These are phyloP conservation scores for Ulmus americana DNA, from an alignment of 331 rosid species.

Conservation along the genomic window DNA sequence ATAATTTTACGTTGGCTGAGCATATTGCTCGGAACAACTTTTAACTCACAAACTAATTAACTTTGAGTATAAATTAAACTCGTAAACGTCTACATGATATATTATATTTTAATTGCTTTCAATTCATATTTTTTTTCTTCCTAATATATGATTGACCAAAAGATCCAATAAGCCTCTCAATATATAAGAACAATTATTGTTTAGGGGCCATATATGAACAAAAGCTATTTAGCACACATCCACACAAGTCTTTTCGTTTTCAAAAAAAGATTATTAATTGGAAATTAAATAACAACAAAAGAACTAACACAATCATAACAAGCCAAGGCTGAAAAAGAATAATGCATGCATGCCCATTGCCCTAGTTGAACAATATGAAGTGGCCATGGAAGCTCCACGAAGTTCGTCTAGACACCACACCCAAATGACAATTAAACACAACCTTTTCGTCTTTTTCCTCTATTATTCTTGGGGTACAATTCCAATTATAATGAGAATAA, in stretches of 20 bases:
- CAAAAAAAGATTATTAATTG: not conserved
- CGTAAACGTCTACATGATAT: no score
- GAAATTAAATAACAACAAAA: not conserved
- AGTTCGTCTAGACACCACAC: not conserved
- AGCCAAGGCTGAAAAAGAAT: not conserved
- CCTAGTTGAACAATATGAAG: slow-evolving; percentile 1
- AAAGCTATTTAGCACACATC: not conserved
- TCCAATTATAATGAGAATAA: not conserved
- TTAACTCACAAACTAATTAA: no score
- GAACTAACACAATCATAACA: not conserved
- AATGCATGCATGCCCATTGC: not conserved
- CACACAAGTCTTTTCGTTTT: not conserved
- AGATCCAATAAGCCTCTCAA: not conserved
- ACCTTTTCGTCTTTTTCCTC: not conserved
- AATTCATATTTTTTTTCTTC: not conserved
- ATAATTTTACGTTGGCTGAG: no score
- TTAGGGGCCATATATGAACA: not conserved
- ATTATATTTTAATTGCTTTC: not conserved
- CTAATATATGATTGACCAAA: no score
- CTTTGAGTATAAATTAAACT: no score
- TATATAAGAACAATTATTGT: slow-evolving; percentile 8
- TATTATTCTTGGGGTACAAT: no score
- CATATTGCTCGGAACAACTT: no score
- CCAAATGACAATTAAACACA: not conserved
- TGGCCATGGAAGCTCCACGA: slow-evolving; percentile 10